A percentile compares a stretch with the other conserved stretches of the same genome.
phyloP scores from a whole-genome alignment of 1,284 basidiomycete species.

The Schizophyllum amplum region DNA sequence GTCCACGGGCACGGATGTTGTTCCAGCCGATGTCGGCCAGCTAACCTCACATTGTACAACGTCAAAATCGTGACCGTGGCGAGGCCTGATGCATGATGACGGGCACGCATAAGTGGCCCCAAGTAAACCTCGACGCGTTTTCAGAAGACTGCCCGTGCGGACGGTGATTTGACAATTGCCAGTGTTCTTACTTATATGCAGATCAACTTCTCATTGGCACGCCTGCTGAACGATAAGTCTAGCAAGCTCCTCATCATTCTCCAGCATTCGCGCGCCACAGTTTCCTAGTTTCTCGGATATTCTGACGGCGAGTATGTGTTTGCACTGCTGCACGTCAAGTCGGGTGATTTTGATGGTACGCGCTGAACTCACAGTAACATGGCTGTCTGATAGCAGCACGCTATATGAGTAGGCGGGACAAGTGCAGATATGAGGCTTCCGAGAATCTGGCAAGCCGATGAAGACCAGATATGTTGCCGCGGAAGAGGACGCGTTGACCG shows the following conservation, averaged over 20 bases:
- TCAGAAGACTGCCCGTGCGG: too few relatives aligned
- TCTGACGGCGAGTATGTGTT: slow-evolving; percentile 62
- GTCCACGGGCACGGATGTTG: too few relatives aligned
- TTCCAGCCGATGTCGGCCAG: too few relatives aligned
- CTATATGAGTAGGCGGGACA: slow-evolving; percentile 65
- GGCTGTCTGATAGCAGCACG: slow-evolving; percentile 51
- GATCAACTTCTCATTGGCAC: slow-evolving; percentile 8
- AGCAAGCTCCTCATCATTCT: slow-evolving; percentile 36
- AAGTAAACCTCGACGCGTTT: too few relatives aligned
- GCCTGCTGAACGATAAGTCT: slow-evolving; percentile 21
- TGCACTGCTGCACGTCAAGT: slow-evolving; percentile 42
- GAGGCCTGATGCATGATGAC: too few relatives aligned
- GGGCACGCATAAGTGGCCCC: too few relatives aligned
- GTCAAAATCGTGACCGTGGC: too few relatives aligned
- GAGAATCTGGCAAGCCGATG: slow-evolving; percentile 36
- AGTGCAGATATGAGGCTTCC: slow-evolving; percentile 45
- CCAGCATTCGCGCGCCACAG: slow-evolving; percentile 39
- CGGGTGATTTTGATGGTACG: neutral
- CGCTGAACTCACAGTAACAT: slow-evolving; percentile 35
- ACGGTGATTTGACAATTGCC: neutral
- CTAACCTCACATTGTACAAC: too few relatives aligned
- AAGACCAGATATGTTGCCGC: slow-evolving; percentile 46
- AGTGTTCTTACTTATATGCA: neutral
- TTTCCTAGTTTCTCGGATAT: slow-evolving; percentile 46
- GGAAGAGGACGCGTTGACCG: slow-evolving; percentile 57